These are phyloP conservation scores for Flaveria brownii DNA, from an alignment of 129 eudicot genomes.

Conservation along the genomic window DNA sequence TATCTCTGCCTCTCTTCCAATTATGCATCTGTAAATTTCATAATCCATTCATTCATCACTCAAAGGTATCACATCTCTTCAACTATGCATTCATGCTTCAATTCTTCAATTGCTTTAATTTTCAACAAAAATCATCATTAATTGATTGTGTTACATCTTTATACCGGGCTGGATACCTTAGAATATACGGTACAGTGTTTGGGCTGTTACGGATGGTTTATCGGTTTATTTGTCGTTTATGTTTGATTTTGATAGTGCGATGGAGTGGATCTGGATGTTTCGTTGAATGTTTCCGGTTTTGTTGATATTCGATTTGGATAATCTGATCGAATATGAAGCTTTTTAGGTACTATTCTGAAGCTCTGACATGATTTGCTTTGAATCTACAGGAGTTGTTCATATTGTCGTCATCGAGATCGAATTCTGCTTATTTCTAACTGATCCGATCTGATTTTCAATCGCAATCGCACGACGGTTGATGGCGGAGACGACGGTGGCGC, in stretches of 20 bases:
- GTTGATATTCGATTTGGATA: conserved; percentile 14
- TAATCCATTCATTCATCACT: too few species aligned
- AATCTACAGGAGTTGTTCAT: conserved; percentile 20
- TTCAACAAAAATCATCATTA: neutral
- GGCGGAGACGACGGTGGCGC: conserved; percentile 32
- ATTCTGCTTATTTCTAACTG: conserved; percentile 10
- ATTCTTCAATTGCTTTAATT: neutral
- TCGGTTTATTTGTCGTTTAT: neutral
- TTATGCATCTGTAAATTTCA: too few species aligned
- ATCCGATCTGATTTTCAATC: neutral
- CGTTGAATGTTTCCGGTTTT: conserved; percentile 9
- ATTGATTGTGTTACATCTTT: too few species aligned
- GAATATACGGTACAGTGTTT: neutral
- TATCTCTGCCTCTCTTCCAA: conserved; percentile 31
- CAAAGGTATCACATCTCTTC: neutral
- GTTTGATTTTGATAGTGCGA: neutral
- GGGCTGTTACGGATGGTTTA: neutral
- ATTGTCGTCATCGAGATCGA: neutral
- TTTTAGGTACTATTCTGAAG: neutral
- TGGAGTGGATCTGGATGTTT: conserved; percentile 1
- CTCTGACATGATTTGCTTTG: conserved; percentile 32
- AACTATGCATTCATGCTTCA: neutral
- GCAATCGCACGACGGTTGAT: too few species aligned
- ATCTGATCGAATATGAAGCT: neutral
- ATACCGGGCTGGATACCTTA: too few species aligned